Percentiles rank a stretch among this genome's conserved stretches.
Evolutionary conservation across 73 alveolate genomes (phyloP).

Genomic region (Uronychia setigera): DNA sequence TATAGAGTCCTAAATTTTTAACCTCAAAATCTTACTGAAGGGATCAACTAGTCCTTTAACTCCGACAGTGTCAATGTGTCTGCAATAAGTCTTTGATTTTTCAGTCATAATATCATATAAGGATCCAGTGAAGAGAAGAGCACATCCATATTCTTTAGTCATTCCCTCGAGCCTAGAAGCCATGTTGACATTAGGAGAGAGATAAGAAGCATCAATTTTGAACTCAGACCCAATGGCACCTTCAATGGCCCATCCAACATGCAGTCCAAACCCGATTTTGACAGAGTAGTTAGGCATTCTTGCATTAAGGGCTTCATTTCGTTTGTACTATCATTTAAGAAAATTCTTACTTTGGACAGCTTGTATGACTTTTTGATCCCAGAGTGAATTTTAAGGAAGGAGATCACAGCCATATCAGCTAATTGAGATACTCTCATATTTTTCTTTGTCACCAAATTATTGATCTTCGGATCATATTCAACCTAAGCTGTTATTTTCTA

Average conservation of each 20-base stretch:
- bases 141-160: constrained; percentile 54
- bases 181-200: constrained; percentile 34
- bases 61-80: constrained; percentile 78
- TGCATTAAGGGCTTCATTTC: constrained; percentile 15
- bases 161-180: constrained; percentile 43
- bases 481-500: constrained; percentile 56
- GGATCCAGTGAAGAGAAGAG: constrained; percentile 66
- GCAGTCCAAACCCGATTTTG: constrained; percentile 51
- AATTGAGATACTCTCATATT: constrained; percentile 66
- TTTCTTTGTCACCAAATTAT: constrained; percentile 53
- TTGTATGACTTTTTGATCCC: constrained; percentile 39
- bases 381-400: constrained; percentile 85
- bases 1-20: constrained; percentile 6
- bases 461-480: not conserved
- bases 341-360: constrained; percentile 16
- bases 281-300: constrained; percentile 57
- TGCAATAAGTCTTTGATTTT: constrained; percentile 22
- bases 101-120: constrained; percentile 53
- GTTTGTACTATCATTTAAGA: too few species aligned
- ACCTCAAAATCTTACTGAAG: constrained; percentile 33
- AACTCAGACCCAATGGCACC: constrained; percentile 32
- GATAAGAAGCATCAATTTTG: constrained; percentile 26
- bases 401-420: constrained; percentile 91
- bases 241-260: constrained; percentile 37
- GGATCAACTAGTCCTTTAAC: constrained; percentile 80